Evolutionary conservation across 345 rosid genomes (phyloP).

Genomic region (Populus nigra): DNA sequence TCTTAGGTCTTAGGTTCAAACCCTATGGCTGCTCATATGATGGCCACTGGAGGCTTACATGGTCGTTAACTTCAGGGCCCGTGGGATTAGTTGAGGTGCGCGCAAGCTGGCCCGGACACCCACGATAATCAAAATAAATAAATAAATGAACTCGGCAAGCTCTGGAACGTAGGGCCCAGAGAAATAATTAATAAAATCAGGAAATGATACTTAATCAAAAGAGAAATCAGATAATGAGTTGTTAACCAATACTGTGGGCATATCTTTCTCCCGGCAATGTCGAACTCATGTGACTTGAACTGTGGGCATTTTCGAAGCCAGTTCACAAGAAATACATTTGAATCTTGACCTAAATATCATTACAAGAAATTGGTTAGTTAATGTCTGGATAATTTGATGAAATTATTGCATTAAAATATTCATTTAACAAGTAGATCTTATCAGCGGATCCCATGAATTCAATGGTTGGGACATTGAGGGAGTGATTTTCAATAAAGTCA

Average conservation of each 20-base stretch:
- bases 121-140: too few species aligned
- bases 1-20: too few species aligned
- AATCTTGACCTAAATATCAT: slow-evolving; percentile 44
- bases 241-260: too few species aligned
- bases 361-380: not conserved
- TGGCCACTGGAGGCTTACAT: too few species aligned
- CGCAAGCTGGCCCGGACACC: too few species aligned
- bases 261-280: slow-evolving; percentile 74
- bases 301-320: slow-evolving; percentile 72
- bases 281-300: slow-evolving; percentile 55
- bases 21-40: too few species aligned
- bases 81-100: too few species aligned
- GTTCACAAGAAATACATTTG: slow-evolving; percentile 54
- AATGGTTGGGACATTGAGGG: not conserved
- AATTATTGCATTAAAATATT: not conserved
- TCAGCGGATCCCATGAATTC: not conserved
- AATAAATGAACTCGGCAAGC: slow-evolving; percentile 63
- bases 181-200: not conserved
- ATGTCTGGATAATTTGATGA: not conserved
- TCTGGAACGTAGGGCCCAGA: slow-evolving; percentile 86
- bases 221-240: not conserved
- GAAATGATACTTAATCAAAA: not conserved
- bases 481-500: too few species aligned
- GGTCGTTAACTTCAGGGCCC: too few species aligned
- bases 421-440: not conserved